phyloP scores from a whole-genome alignment of 2,329 filamentous ascomycete species.

The Microcyclospora tardicrescens region DNA sequence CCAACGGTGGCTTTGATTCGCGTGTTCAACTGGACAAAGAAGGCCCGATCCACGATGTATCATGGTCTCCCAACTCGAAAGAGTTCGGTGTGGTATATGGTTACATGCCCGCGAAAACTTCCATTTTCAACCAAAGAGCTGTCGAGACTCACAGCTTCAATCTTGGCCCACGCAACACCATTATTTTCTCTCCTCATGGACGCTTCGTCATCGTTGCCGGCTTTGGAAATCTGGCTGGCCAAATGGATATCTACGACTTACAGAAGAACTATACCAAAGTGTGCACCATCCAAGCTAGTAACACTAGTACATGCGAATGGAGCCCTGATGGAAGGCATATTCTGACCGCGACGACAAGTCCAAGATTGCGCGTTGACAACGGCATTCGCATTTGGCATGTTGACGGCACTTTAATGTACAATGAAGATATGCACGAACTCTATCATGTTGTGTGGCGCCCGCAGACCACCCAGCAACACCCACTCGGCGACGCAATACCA shows the following conservation, averaged over 20 bases:
- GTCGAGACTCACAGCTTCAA: slow-evolving; percentile 74
- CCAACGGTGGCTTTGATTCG: slow-evolving; percentile 83
- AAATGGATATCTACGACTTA: slow-evolving; percentile 95
- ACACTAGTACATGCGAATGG: slow-evolving; percentile 94
- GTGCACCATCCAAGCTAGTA: slow-evolving; percentile 86
- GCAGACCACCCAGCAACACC: slow-evolving; percentile 47
- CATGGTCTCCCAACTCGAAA: slow-evolving; percentile 96
- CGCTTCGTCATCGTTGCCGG: slow-evolving; percentile 89
- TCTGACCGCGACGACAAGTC: slow-evolving; percentile 94
- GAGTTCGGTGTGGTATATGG: slow-evolving; percentile 97
- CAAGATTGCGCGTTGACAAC: slow-evolving; percentile 89
- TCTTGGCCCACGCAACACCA: slow-evolving; percentile 81
- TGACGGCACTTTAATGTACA: slow-evolving; percentile 79
- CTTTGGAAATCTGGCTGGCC: slow-evolving; percentile 92
- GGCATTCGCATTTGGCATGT: slow-evolving; percentile 93
- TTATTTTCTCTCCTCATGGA: slow-evolving; percentile 84
- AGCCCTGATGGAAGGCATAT: slow-evolving; percentile 92
- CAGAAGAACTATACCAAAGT: slow-evolving; percentile 90
- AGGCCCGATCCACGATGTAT: slow-evolving; percentile 91
- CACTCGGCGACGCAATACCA: slow-evolving; percentile 56
- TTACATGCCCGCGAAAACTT: slow-evolving; percentile 98
- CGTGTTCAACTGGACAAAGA: slow-evolving; percentile 77
- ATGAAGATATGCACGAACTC: slow-evolving; percentile 85
- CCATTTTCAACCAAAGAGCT: slow-evolving; percentile 87
- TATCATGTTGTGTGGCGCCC: slow-evolving; percentile 84